Evolutionary conservation across 2,329 filamentous ascomycete genomes (phyloP).

Genomic region (Alternaria sp.): DNA sequence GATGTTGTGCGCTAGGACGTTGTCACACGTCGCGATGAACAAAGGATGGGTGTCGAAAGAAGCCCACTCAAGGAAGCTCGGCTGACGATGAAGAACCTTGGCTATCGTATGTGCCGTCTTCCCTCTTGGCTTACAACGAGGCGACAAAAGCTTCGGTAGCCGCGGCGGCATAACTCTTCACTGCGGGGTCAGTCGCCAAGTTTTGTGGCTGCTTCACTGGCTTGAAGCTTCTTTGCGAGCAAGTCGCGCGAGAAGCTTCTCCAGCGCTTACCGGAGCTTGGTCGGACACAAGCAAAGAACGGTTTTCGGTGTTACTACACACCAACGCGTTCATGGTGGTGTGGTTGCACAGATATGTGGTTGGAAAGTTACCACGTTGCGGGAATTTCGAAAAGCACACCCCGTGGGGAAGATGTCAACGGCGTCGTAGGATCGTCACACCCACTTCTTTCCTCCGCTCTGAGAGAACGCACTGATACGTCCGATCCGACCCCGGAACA

Average conservation of each 20-base stretch:
- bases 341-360: slow-evolving; percentile 2
- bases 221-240: slow-evolving; percentile 34
- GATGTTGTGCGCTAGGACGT: background rate
- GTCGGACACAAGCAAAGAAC: slow-evolving; percentile 8
- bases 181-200: slow-evolving; percentile 39
- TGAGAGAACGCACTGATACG: slow-evolving; percentile 23
- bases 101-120: slow-evolving; percentile 13
- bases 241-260: slow-evolving; percentile 32
- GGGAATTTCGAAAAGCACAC: slow-evolving; percentile 17
- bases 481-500: slow-evolving; percentile 21
- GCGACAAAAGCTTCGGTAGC: slow-evolving; percentile 12
- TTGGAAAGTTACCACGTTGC: slow-evolving; percentile 8
- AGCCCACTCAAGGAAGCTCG: slow-evolving; percentile 41
- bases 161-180: slow-evolving; percentile 24
- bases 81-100: slow-evolving; percentile 34
- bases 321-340: background rate
- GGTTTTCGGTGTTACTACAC: slow-evolving; percentile 7
- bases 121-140: slow-evolving; percentile 31
- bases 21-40: background rate
- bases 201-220: slow-evolving; percentile 32
- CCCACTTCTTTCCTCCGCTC: slow-evolving; percentile 18
- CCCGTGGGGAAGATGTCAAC: slow-evolving; percentile 35
- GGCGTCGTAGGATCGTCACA: slow-evolving; percentile 28
- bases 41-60: slow-evolving; percentile 41
- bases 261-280: slow-evolving; percentile 34